These are phyloP conservation scores for Pseudogymnoascus sp. DNA, from an alignment of 2,329 filamentous ascomycete species.

Conservation along the genomic window DNA sequence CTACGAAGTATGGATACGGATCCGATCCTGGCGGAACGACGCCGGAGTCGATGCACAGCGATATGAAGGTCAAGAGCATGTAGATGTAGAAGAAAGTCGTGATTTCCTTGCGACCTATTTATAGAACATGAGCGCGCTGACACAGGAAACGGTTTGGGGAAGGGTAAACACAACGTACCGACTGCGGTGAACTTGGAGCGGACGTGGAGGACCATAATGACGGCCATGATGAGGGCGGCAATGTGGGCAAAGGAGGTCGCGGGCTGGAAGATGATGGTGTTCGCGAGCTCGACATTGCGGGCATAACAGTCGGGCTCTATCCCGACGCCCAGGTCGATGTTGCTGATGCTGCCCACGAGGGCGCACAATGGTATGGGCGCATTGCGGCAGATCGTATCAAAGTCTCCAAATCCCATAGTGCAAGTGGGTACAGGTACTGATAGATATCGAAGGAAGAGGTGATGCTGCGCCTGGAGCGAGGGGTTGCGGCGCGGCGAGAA, in stretches of 20 bases:
- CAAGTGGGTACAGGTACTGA: neutral
- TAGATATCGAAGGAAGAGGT: neutral
- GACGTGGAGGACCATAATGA: slow-evolving; percentile 95
- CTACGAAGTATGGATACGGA: slow-evolving; percentile 86
- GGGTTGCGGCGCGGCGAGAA: slow-evolving; percentile 3
- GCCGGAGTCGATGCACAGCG: slow-evolving; percentile 84
- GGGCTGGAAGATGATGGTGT: slow-evolving; percentile 96
- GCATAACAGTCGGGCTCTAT: slow-evolving; percentile 91
- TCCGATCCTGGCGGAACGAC: slow-evolving; percentile 77
- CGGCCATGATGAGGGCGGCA: slow-evolving; percentile 80
- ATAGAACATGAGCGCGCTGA: slow-evolving; percentile 9
- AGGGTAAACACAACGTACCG: slow-evolving; percentile 49
- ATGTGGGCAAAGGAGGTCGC: slow-evolving; percentile 92
- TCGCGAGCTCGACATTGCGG: slow-evolving; percentile 89
- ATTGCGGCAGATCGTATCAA: slow-evolving; percentile 76
- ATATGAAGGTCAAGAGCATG: slow-evolving; percentile 81
- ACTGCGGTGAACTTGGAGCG: slow-evolving; percentile 97
- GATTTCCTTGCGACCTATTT: slow-evolving; percentile 55
- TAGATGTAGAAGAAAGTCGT: slow-evolving; percentile 97
- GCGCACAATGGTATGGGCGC: slow-evolving; percentile 82
- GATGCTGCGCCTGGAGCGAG: slow-evolving; percentile 8
- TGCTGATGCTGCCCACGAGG: slow-evolving; percentile 67
- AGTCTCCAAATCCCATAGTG: slow-evolving; percentile 86
- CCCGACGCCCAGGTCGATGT: slow-evolving; percentile 60
- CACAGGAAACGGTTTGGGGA: neutral